Conservation (phyloP, 352 stramenopile genomes). For the Pythium pyrilobum region DNA sequence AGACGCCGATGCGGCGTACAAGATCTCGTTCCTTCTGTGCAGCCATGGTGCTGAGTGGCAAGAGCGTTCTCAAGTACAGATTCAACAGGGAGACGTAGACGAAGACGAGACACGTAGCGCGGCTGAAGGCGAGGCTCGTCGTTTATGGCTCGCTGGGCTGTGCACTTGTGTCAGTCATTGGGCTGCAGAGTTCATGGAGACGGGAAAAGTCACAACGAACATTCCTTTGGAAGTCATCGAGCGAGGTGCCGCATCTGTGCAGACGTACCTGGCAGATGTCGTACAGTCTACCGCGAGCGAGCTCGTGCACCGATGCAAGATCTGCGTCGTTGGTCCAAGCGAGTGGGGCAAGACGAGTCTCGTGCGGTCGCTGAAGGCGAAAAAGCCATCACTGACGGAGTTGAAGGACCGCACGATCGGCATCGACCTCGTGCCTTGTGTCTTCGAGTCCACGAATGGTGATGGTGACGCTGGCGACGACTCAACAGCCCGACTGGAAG, state of each 20-base stretch:
- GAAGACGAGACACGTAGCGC: background rate
- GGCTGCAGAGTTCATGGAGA: background rate
- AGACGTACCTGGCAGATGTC: slow-evolving; percentile 7
- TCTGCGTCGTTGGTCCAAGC: slow-evolving; percentile 1
- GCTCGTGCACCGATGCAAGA: slow-evolving; percentile 3
- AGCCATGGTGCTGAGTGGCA: background rate
- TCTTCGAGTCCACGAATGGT: background rate
- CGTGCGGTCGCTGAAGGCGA: background rate
- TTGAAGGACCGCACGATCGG: background rate
- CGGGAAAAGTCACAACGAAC: background rate
- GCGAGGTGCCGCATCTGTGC: background rate
- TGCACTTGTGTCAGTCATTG: background rate
- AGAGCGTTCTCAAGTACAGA: background rate
- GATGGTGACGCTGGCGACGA: background rate
- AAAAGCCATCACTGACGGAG: background rate
- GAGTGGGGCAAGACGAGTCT: slow-evolving; percentile 9
- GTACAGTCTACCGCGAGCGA: background rate
- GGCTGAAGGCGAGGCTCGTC: background rate
- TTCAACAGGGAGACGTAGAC: background rate
- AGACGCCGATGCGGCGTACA: background rate
- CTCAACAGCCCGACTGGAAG: background rate
- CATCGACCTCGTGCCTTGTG: background rate
- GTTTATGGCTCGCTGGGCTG: background rate
- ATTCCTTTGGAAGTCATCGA: background rate
- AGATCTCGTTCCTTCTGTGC: background rate